Evolutionary conservation across 306 rosid species (phyloP), one percentile per base, ranked within the genome.

Genomic region (Urtica urens): DNA sequence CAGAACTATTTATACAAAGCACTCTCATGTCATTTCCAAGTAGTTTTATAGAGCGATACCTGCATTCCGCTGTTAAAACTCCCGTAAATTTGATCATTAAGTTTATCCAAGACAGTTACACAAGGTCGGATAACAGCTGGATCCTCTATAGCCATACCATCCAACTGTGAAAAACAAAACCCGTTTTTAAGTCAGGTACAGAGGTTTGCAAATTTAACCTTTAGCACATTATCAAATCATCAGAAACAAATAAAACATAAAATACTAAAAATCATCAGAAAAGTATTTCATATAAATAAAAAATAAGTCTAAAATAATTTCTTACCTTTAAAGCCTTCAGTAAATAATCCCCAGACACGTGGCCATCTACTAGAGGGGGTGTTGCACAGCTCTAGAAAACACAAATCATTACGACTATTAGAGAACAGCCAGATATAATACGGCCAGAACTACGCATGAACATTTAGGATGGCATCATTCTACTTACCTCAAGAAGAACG

Each of bases 401-500:
- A 41, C 17, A 61, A 38, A 64, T 55, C 33, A 49, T 52, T 27
- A 68, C 29, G 23, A 50, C 14, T 66, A 42, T 39, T 25, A 58
- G 29, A 52, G 49, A 68, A 53, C 26, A 38, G 49, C 24, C 21
- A 49, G 60, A n/a, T 43, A 44, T 35, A 33, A 23, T 17, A 18
- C 37, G 37, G 59, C 33, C 19, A 23, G 44, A 41, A 42, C 24
- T 59, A 10, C 28, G 34, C 33, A 44, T 22, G n/a, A 13, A 19
- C 18, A 38, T 22, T 13, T 10, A 56, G 49, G 7, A 64, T 13
- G n/a, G n/a, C n/a, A 26, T 46, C 18, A 28, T 20, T 34, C 24
- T 50, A 53, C 70, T 31, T 66, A 84, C 97, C 84, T 90, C 93
- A 63, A 90, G 69, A 48, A 84, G 66, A 61, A 81, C 80, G 73